phyloP scores from a whole-genome alignment of 2,329 filamentous ascomycete species.

The Colletotrichum camelliae region DNA sequence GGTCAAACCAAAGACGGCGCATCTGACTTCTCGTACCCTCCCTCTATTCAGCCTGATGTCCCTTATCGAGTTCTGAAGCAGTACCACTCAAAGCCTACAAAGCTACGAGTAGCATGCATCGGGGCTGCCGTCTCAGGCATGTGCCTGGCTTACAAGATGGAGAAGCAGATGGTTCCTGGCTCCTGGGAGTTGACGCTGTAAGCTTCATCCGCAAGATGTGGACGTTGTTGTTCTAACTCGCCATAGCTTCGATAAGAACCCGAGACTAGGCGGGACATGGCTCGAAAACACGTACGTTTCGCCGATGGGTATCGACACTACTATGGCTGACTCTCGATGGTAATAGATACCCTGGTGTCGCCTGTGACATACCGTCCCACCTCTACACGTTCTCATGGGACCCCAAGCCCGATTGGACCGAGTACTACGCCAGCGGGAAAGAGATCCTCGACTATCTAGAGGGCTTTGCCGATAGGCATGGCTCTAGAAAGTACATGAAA shows the following conservation, averaged over 20 bases:
- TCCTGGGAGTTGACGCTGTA: constrained; percentile 33
- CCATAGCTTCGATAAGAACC: constrained; percentile 35
- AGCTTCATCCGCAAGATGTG: not conserved
- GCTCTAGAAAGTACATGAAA: constrained; percentile 45
- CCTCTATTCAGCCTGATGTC: constrained; percentile 21
- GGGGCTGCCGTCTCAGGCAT: constrained; percentile 34
- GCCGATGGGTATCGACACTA: not conserved
- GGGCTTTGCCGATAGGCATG: constrained; percentile 32
- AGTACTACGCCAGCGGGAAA: constrained; percentile 29
- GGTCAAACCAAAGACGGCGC: constrained; percentile 3
- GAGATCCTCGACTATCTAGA: constrained; percentile 38
- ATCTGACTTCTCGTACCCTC: constrained; percentile 30
- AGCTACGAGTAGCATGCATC: constrained; percentile 34
- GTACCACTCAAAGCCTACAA: constrained; percentile 40
- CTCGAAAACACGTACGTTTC: constrained; percentile 28
- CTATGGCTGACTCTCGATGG: not conserved
- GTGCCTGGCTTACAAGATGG: constrained; percentile 34
- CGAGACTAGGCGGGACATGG: constrained; percentile 31
- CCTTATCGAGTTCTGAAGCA: constrained; percentile 34
- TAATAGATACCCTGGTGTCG: constrained; percentile 21
- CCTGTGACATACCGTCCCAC: constrained; percentile 23
- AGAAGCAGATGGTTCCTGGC: constrained; percentile 30
- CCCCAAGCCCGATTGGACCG: constrained; percentile 33
- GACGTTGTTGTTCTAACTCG: not conserved
- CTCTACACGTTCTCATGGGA: constrained; percentile 28